phyloP scores from a whole-genome alignment of 2,329 filamentous ascomycete species.

The Clarireedia monteithiana region DNA sequence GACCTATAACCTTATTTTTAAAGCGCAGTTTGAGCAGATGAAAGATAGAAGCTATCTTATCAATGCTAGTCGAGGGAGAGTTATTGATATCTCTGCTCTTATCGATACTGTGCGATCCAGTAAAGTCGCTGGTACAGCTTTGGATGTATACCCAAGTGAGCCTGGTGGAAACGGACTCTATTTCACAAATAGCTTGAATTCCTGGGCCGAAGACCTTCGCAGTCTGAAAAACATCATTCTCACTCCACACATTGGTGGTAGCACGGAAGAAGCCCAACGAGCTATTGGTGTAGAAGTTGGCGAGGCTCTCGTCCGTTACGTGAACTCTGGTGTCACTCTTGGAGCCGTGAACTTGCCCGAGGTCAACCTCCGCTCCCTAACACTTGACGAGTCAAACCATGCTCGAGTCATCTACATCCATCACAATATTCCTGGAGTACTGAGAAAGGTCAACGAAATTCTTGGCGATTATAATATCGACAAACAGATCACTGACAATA shows the following conservation, averaged over 20 bases:
- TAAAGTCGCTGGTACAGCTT: slow-evolving; percentile 85
- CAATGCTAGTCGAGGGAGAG: slow-evolving; percentile 88
- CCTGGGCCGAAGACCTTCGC: slow-evolving; percentile 79
- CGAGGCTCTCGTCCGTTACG: slow-evolving; percentile 82
- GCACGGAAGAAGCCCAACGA: slow-evolving; percentile 93
- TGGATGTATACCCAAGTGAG: slow-evolving; percentile 94
- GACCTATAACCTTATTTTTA: slow-evolving; percentile 84
- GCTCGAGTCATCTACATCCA: slow-evolving; percentile 95
- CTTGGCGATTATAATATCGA: slow-evolving; percentile 94
- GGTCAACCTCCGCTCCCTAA: slow-evolving; percentile 81
- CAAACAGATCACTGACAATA: slow-evolving; percentile 96
- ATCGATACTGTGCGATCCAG: slow-evolving; percentile 80
- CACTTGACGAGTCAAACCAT: slow-evolving; percentile 80
- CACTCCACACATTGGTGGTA: slow-evolving; percentile 94
- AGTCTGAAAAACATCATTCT: slow-evolving; percentile 86
- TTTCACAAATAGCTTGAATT: slow-evolving; percentile 77
- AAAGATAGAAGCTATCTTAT: slow-evolving; percentile 89
- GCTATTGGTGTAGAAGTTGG: slow-evolving; percentile 93
- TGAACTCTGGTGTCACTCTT: slow-evolving; percentile 87
- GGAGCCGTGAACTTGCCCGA: slow-evolving; percentile 97
- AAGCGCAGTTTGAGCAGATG: slow-evolving; percentile 75
- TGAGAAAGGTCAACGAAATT: slow-evolving; percentile 91
- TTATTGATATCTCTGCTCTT: slow-evolving; percentile 91
- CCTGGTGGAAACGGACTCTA: slow-evolving; percentile 91
- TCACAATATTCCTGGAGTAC: slow-evolving; percentile 89